Evolutionary conservation across 2,329 filamentous ascomycete species (phyloP).

Genomic region (Arthrobotrys sphaeroides): DNA sequence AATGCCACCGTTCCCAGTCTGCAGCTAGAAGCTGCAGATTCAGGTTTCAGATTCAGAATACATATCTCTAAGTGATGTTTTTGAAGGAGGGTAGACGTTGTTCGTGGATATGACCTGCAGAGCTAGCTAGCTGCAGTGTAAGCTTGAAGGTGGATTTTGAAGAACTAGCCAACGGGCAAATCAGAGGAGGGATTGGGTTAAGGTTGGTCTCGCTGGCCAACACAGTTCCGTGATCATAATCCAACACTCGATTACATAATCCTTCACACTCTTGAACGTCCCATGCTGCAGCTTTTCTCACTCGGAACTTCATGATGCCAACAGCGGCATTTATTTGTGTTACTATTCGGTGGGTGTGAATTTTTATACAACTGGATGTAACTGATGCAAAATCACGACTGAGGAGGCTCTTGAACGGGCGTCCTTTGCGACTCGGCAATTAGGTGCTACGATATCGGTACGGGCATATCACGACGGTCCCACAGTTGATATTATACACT

Average conservation of each 20-base stretch:
- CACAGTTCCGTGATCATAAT: neutral
- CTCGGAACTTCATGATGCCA: no score
- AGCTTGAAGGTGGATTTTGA: neutral
- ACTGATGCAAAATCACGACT: no score
- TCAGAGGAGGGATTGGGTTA: conserved; percentile 10
- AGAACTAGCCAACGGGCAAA: neutral
- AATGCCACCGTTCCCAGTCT: conserved; percentile 45
- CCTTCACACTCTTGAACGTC: neutral
- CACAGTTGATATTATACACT: no score
- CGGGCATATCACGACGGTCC: no score
- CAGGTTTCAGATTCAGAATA: conserved; percentile 24
- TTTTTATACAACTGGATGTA: no score
- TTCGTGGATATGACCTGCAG: neutral
- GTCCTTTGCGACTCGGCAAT: neutral
- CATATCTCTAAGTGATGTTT: conserved; percentile 8
- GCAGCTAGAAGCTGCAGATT: conserved; percentile 48
- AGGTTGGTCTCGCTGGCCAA: conserved; percentile 13
- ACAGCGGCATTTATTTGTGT: neutral
- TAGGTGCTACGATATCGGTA: no score
- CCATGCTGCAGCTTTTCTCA: no score
- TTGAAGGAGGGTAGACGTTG: neutral
- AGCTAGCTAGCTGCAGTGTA: conserved; percentile 1
- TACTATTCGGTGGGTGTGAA: neutral
- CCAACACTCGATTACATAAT: conserved; percentile 19
- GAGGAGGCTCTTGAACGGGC: no score